These are phyloP conservation scores for Laetiporus sulphureus DNA, from an alignment of 1,284 basidiomycete species.

Conservation along the genomic window DNA sequence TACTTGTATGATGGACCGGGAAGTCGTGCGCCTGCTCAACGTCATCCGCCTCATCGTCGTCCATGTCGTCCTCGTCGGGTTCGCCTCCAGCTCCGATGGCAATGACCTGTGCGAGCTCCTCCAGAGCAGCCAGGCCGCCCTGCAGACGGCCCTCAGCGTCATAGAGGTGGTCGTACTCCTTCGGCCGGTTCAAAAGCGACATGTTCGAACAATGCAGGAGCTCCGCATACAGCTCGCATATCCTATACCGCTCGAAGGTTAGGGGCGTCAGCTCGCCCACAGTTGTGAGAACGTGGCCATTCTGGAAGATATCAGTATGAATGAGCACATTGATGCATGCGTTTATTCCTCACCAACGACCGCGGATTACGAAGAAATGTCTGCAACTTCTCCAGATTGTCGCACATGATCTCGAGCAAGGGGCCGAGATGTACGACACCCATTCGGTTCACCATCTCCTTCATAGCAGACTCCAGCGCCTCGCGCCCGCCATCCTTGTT, in stretches of 20 bases:
- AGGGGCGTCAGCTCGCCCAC: conserved; percentile 71
- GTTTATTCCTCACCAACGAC: conserved; percentile 51
- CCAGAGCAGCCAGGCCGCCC: conserved; percentile 75
- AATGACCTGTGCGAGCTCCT: conserved; percentile 79
- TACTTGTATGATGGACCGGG: conserved; percentile 52
- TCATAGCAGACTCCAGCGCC: conserved; percentile 75
- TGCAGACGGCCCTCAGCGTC: conserved; percentile 66
- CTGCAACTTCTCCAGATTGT: conserved; percentile 69
- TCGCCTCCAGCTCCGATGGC: conserved; percentile 51
- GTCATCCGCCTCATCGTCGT: conserved; percentile 56
- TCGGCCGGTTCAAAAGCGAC: conserved; percentile 84
- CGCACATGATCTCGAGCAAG: conserved; percentile 74
- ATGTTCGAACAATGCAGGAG: conserved; percentile 98
- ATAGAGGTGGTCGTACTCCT: conserved; percentile 69
- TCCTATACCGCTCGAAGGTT: conserved; percentile 94
- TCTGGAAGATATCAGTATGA: conserved; percentile 29
- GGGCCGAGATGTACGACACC: conserved; percentile 92
- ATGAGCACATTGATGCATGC: conserved; percentile 1
- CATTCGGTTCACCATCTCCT: conserved; percentile 84
- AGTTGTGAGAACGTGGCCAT: conserved; percentile 64
- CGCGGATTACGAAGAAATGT: conserved; percentile 67
- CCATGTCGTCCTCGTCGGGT: conserved; percentile 46
- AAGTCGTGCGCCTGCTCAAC: conserved; percentile 66
- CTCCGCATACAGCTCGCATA: conserved; percentile 96
- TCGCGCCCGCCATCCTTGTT: conserved; percentile 55